These are phyloP conservation scores for Dictyostelium purpureum DNA, from an alignment of 78 protist species.

Conservation along the genomic window DNA sequence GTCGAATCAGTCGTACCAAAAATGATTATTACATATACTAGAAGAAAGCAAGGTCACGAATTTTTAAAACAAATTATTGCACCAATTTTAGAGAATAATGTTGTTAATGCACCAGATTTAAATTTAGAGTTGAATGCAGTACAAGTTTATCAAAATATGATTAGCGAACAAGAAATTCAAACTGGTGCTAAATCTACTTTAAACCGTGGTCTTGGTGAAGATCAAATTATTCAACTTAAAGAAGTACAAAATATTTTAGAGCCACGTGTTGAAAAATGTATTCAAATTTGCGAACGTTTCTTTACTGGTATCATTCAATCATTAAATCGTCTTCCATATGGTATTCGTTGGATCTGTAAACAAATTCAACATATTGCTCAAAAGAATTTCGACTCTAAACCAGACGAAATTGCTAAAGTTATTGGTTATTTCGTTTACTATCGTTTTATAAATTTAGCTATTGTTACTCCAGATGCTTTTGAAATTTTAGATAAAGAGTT, in stretches of 20 bases:
- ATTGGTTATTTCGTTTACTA: slow-evolving; percentile 75
- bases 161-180: slow-evolving; percentile 59
- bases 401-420: slow-evolving; percentile 78
- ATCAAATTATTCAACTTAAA: slow-evolving; percentile 71
- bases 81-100: slow-evolving; percentile 64
- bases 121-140: slow-evolving; percentile 70
- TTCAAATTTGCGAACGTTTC: slow-evolving; percentile 80
- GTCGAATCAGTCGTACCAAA: slow-evolving; percentile 77
- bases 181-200: slow-evolving; percentile 63
- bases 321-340: slow-evolving; percentile 86
- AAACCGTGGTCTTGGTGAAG: slow-evolving; percentile 66
- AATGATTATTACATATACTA: slow-evolving; percentile 76
- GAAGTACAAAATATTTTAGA: slow-evolving; percentile 69
- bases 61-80: slow-evolving; percentile 71
- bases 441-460: slow-evolving; percentile 85
- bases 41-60: slow-evolving; percentile 77
- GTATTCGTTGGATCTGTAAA: slow-evolving; percentile 91
- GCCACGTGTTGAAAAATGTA: slow-evolving; percentile 78
- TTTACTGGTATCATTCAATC: slow-evolving; percentile 81
- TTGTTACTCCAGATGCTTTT: slow-evolving; percentile 79
- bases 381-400: slow-evolving; percentile 55
- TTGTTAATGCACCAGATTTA: slow-evolving; percentile 71
- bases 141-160: slow-evolving; percentile 67
- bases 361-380: slow-evolving; percentile 46
- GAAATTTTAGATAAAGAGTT: slow-evolving; percentile 59